Percentiles rank a stretch among this genome's conserved stretches.
Conservation (phyloP, 169 alveolate species). For the Plasmodium gallinaceum region DNA sequence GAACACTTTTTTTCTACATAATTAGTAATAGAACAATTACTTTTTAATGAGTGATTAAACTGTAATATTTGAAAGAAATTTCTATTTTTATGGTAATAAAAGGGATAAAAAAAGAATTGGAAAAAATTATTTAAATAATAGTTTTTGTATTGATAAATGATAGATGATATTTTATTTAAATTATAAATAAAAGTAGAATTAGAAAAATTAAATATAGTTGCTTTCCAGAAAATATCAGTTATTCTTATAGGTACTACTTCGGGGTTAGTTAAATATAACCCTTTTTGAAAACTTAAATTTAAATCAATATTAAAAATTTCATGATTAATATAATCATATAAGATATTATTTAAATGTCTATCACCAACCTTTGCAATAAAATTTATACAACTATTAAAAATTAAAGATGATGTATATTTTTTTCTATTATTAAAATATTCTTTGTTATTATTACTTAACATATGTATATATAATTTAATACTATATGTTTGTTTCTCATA, state of each 20-base stretch:
- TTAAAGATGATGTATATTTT: constrained; percentile 9
- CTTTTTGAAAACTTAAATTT: constrained; percentile 1
- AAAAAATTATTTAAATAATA: background rate
- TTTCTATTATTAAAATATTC: constrained; percentile 34
- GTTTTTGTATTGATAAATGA: background rate
- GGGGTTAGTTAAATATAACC: background rate
- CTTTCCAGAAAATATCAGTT: constrained; percentile 21
- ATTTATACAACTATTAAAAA: constrained; percentile 16
- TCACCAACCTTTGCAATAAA: constrained; percentile 7
- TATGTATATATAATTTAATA: constrained; percentile 17
- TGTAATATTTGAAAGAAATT: background rate
- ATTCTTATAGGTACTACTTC: constrained; percentile 27
- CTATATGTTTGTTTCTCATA: constrained; percentile 6
- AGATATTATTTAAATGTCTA: constrained; percentile 8
- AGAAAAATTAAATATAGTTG: background rate
- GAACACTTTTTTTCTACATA: background rate
- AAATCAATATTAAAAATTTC: constrained; percentile 16
- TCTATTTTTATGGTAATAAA: background rate
- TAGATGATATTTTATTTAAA: constrained; percentile 18
- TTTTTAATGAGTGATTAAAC: background rate
- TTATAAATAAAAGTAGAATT: background rate
- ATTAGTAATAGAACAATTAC: background rate
- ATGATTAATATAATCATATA: constrained; percentile 28
- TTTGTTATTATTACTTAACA: constrained; percentile 5
- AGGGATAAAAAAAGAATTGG: constrained; percentile 20